phyloP scores from a whole-genome alignment of 23 red algal genomes.

The Agarophyton chilense region DNA sequence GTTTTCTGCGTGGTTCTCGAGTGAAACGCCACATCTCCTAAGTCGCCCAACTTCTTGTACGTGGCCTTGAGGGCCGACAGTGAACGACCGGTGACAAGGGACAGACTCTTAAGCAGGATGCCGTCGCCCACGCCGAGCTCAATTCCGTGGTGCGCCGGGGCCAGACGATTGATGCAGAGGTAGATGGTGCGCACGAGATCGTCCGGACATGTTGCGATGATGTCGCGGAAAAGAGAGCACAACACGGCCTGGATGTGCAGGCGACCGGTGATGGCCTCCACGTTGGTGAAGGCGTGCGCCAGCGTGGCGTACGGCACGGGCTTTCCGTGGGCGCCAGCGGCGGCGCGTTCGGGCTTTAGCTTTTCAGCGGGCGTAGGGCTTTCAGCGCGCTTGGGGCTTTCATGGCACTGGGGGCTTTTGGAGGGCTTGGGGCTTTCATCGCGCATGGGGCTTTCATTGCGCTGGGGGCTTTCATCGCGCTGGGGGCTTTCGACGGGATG shows the following conservation, averaged over 20 bases:
- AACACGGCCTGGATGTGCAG: slow-evolving; percentile 86
- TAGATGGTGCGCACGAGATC: slow-evolving; percentile 89
- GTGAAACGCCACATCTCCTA: slow-evolving; percentile 86
- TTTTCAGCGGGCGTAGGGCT: too few species aligned
- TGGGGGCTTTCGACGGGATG: neutral
- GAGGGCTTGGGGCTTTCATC: slow-evolving; percentile 17
- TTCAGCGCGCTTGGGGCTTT: neutral
- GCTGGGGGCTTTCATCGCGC: neutral
- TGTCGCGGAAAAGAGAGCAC: slow-evolving; percentile 56
- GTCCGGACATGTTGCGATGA: slow-evolving; percentile 74
- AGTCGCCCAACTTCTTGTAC: slow-evolving; percentile 76
- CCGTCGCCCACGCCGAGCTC: slow-evolving; percentile 92
- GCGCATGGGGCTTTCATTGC: neutral
- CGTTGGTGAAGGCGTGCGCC: slow-evolving; percentile 76
- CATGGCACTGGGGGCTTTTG: neutral
- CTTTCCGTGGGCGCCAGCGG: neutral
- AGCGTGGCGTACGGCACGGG: slow-evolving; percentile 86
- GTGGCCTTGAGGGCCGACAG: slow-evolving; percentile 62
- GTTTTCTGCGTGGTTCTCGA: slow-evolving; percentile 86
- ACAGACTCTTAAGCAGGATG: slow-evolving; percentile 86
- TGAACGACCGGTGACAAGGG: slow-evolving; percentile 65
- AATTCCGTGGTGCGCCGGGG: slow-evolving; percentile 92
- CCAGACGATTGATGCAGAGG: slow-evolving; percentile 82
- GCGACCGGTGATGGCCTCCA: slow-evolving; percentile 72
- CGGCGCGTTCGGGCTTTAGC: neutral